Evolutionary conservation across 2,329 filamentous ascomycete genomes (phyloP), one percentile per base, ranked within the genome.

Genomic region (Alternaria atra): DNA sequence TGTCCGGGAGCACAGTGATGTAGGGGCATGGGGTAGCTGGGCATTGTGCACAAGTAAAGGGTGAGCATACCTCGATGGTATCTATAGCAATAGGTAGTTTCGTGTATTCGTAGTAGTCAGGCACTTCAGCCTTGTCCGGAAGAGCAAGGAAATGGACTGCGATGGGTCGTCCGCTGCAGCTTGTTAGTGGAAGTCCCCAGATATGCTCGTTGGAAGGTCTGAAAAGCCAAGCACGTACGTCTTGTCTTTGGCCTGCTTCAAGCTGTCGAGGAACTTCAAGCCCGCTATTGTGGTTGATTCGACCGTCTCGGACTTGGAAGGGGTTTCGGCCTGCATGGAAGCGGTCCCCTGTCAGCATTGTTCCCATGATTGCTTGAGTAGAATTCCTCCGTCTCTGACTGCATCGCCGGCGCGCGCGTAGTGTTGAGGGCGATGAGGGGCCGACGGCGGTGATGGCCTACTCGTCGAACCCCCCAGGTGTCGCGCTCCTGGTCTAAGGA

Each of bases 241-340:
- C 82, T 96, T 96, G 78, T 96, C 93, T 64, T 88, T 87, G 23
- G 91, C 92, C 66, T 87, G 85, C 70, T 89, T 89, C 73, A 97
- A 87, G 73, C 90, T 89, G 55, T 92, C 88, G 44, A 96, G 81
- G 73, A 96, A 91, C 67, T 85, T 86, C 70, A 92, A 80, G 37
- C 93, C 93, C 71, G 89, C 86, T 56, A 89, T 85, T 13, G 89
- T 89, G 3, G 91, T 94, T 15, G 88, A 88, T 75, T 91, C 88
- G 55, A 81, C 79, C 15, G 86, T 89, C 79, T 94, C 91, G 17
- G 68, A 60, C 17, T 63, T 65, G 40, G 67, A 59, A 52, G 69
- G 66, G 54, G 69, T 62, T 48, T 73, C 69, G 63, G 60, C 68
- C 77, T 79, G 63, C 53, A 70, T 55, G 58, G 64, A 57, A 56